Base-by-base conservation (phyloP, 352 stramenopile genomes). In the Globisporangium heterothallicum region DNA sequence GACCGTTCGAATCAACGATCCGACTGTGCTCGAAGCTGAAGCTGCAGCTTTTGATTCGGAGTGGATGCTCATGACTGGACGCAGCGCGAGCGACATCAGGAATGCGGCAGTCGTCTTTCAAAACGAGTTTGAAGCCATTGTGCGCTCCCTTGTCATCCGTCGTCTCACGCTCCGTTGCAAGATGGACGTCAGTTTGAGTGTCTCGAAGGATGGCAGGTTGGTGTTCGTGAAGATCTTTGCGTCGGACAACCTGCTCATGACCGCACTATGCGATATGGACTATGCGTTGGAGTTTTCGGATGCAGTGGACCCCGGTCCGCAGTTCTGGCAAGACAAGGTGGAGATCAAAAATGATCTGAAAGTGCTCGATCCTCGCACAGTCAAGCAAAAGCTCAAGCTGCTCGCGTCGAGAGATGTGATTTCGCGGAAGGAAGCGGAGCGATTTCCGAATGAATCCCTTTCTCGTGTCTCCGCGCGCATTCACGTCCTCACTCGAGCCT, bases 231-330 rank as follows among this genome's bases (percentile, higher is more conserved):
- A 72, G 26, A 53, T 89, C 42, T 75, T 68, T 25, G 78, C 75
- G 12, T 78, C 75, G 0, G 75, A 86, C 49, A 85, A 84, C 45
- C 58, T 85, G n/a, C 61, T 87, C 9, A 70, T 87, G 47, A 63
- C 67, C 16, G 67, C 72, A n/a, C 43, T 85, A 12, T 84, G 73
- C 27, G 70, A 84, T 16, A 63, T 49, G 1, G 63, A 74, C 16
- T 83, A 87, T 59, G 60, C 67, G 21, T 58, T 89, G 4, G 66
- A 86, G 42, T 64, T 86, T 22, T 64, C 72, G 0, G 72, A 89
- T 18, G 72, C 61, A 3, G 58, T 86, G n/a, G 78, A 89, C 42
- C 78, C 78, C 0, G 73, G 75, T 22, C 47, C 48, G 0, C 3
- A 7, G 8, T 88, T 86, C 42, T 86, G 78, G 78, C 51, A 35